These are phyloP conservation scores for Poa pratensis DNA, from an alignment of 176 grass and related monocot genomes.

Conservation along the genomic window DNA sequence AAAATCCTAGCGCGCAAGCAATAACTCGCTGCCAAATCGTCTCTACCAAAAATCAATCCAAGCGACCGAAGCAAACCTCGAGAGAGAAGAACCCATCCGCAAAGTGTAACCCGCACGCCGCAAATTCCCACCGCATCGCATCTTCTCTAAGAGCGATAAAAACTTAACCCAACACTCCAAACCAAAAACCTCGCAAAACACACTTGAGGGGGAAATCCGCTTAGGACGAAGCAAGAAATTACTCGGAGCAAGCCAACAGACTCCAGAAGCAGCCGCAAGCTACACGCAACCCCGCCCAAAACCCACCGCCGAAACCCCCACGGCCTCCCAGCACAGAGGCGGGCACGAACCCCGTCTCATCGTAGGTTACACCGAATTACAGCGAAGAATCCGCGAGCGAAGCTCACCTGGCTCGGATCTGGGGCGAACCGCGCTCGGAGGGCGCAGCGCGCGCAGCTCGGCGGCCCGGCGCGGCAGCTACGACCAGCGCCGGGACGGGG, in stretches of 20 bases:
- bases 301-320: slow-evolving; percentile 22
- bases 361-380: slow-evolving; percentile 36
- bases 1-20: background rate
- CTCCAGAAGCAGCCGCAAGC: background rate
- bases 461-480: background rate
- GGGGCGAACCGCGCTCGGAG: slow-evolving; percentile 14
- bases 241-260: background rate
- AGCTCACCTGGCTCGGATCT: slow-evolving; percentile 58
- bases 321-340: background rate
- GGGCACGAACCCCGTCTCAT: background rate
- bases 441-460: background rate
- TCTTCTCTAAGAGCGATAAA: background rate
- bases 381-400: background rate
- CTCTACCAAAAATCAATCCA: background rate
- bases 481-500: background rate
- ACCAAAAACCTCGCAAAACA: background rate
- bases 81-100: background rate
- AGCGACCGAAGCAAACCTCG: background rate
- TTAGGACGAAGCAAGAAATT: background rate
- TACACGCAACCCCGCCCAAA: slow-evolving; percentile 16
- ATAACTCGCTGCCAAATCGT: slow-evolving; percentile 15
- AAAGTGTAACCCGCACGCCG: background rate
- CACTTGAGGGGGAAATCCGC: background rate
- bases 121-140: slow-evolving; percentile 1
- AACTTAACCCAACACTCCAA: background rate